These are phyloP conservation scores for Rhododendron griersonianum DNA, from an alignment of 148 eudicot species.

Conservation along the genomic window DNA sequence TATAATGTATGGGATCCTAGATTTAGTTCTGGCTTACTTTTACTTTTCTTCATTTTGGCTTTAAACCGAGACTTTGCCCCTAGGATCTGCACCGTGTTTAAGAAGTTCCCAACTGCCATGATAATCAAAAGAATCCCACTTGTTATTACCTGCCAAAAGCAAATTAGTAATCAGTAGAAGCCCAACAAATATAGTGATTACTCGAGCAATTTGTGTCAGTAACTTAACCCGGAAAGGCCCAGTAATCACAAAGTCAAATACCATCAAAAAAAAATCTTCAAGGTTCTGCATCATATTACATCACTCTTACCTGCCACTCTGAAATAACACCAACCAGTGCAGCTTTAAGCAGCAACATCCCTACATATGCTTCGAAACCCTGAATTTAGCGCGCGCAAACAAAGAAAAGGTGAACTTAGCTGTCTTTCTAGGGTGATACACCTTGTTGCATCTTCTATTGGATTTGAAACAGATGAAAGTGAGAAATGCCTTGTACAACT, in stretches of 20 bases:
- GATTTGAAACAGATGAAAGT: conserved; percentile 12
- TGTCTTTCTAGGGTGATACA: background rate
- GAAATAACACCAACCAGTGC: conserved; percentile 41
- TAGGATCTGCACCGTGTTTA: conserved; percentile 40
- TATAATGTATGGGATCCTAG: conserved; percentile 12
- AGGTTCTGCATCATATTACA: background rate
- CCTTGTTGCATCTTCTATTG: background rate
- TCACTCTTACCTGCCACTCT: conserved; percentile 50
- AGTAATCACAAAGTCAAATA: background rate
- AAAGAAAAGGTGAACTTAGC: background rate
- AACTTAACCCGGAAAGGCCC: background rate
- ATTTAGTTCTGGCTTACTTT: conserved; percentile 25
- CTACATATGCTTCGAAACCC: conserved; percentile 58
- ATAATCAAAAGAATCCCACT: conserved; percentile 51
- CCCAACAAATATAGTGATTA: background rate
- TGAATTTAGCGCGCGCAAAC: conserved; percentile 10
- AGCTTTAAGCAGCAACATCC: conserved; percentile 47
- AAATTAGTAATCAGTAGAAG: background rate
- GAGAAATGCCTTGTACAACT: background rate
- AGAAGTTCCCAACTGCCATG: conserved; percentile 57
- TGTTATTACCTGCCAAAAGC: conserved; percentile 34
- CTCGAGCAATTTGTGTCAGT: background rate
- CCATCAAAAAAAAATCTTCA: background rate
- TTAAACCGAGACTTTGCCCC: conserved; percentile 37
- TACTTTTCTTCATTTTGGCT: conserved; percentile 44